Conservation (phyloP, 2,329 filamentous ascomycete species). For the Cyanodermella asteris region DNA sequence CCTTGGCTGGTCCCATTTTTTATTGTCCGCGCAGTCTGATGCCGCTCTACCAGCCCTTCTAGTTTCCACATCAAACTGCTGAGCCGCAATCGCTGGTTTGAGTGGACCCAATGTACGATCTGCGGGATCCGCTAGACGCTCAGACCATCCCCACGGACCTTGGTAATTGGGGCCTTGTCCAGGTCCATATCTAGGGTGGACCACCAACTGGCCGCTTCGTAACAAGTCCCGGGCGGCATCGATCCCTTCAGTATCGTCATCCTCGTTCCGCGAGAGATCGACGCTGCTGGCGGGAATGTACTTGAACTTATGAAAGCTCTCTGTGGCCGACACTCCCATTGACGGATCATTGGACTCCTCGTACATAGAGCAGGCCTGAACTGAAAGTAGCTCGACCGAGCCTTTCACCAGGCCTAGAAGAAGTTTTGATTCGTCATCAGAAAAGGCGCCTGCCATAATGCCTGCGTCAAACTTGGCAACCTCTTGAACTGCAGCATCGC, state of each 20-base stretch:
- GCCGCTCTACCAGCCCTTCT: too few species aligned
- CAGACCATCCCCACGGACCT: too few species aligned
- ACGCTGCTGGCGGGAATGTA: not conserved
- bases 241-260: constrained; percentile 11
- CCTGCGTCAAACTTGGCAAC: constrained; percentile 26
- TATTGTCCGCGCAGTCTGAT: too few species aligned
- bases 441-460: constrained; percentile 36
- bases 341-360: constrained; percentile 10
- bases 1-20: too few species aligned
- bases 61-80: too few species aligned
- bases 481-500: constrained; percentile 26
- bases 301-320: too few species aligned
- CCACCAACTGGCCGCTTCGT: constrained; percentile 13
- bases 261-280: constrained; percentile 1
- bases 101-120: too few species aligned
- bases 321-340: constrained; percentile 3
- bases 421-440: constrained; percentile 30
- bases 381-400: constrained; percentile 29
- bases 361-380: too few species aligned
- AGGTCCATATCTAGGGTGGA: constrained; percentile 17
- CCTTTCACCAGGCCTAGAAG: constrained; percentile 36
- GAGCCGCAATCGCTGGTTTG: too few species aligned
- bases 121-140: too few species aligned
- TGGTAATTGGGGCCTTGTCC: constrained; percentile 19
- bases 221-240: constrained; percentile 12